These are phyloP conservation scores for Leucocoprinus birnbaumii DNA, from an alignment of 768 basidiomycete genomes.

Conservation along the genomic window DNA sequence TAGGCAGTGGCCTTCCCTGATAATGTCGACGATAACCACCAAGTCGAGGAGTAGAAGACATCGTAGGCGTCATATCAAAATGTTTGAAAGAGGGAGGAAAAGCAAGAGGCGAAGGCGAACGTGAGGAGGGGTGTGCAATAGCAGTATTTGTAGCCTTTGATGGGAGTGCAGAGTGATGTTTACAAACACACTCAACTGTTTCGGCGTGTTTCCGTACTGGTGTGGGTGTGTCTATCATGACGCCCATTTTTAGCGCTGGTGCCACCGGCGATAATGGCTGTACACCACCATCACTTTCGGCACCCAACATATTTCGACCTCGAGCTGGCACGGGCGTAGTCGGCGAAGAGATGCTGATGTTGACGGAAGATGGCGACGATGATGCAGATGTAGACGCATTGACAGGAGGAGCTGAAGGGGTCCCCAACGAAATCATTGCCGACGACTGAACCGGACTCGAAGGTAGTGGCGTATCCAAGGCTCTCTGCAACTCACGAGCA, in stretches of 20 bases:
- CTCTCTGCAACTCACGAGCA: background rate
- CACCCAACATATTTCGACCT: background rate
- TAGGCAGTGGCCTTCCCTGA: constrained; percentile 55
- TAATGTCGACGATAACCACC: constrained; percentile 39
- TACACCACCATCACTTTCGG: background rate
- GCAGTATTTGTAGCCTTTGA: background rate
- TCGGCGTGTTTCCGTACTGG: background rate
- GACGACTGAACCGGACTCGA: constrained; percentile 1
- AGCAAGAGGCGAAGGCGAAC: background rate
- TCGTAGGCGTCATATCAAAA: constrained; percentile 19
- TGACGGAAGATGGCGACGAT: constrained; percentile 2
- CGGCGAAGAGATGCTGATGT: constrained; percentile 8
- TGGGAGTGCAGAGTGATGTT: constrained; percentile 2
- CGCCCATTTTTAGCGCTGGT: background rate
- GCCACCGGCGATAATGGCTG: constrained; percentile 6
- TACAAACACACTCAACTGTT: background rate
- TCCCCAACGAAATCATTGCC: background rate
- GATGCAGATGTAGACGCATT: background rate
- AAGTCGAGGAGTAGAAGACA: constrained; percentile 14
- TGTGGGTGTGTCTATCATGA: background rate
- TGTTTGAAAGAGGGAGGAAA: constrained; percentile 11
- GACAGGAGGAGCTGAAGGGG: background rate
- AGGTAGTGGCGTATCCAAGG: constrained; percentile 9
- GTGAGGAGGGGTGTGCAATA: background rate
- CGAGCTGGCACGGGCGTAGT: constrained; percentile 10